Evolutionary conservation across 192 early-diverging fungal genomes (phyloP), one percentile per base, ranked within the genome.

Genomic region (Podila epicladia): DNA sequence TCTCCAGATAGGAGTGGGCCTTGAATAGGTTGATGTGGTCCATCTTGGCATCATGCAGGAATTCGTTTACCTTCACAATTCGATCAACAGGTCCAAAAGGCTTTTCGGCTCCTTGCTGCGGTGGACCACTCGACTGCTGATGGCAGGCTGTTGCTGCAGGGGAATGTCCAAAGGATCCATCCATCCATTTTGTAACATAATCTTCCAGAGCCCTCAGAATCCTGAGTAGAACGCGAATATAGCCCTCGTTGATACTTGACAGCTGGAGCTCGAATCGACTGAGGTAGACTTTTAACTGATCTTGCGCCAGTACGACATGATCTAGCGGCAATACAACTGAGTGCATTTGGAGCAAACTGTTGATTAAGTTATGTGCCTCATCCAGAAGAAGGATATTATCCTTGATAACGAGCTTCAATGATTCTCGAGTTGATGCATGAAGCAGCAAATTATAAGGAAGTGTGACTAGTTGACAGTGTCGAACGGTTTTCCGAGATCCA

Each of bases 391-490:
- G 91, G 33, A 98, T 85, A 33, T 91, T 93, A 51, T 71, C 49
- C 50, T 77, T 88, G 11, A 97, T 71, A 9, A 86, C 80, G 5
- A 98, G 86, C 9, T 92, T 92, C 67, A 93, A 84, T 1, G 93
- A 88, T 62, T 95, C 93, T 28, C 97, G 82, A 0, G 94, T 90
- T 1, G 88, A 77, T 59, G 87, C 86, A 51, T 93, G 92, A n/a
- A 97, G 82, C 61, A 97, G 73, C 59, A 94, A 87, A 62, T 94
- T 93, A 80, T 98, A 98, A 3, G 97, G 97, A 33, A 98, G 71
- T n/a, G 93, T 91, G 0, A 98, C 92, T 11, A 97, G 82, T 66
- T 92, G 86, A 51, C 88, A 82, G 28, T 84, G 82, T 38, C 79
- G 71, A 33, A 87, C 85, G 0, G 90, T 84, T 12, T 87, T 76